These are phyloP conservation scores for Kodamaea lidongshanica DNA, from an alignment of 805 yeast genomes.

Conservation along the genomic window DNA sequence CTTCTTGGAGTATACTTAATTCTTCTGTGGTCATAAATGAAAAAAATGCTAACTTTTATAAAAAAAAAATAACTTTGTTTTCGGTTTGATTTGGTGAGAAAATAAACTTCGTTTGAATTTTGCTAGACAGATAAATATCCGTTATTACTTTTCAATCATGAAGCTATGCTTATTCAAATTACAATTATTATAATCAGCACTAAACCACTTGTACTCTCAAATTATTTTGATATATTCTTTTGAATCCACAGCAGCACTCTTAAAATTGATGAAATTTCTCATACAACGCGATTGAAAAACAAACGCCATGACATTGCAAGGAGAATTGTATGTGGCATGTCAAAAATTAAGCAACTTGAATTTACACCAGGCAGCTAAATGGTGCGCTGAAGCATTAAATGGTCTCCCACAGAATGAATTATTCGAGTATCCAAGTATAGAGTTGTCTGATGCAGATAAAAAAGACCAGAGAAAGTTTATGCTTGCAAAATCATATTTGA, in stretches of 20 bases:
- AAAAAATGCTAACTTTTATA: background rate
- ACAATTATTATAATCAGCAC: too few species aligned
- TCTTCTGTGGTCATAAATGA: conserved; percentile 5
- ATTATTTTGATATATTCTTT: too few species aligned
- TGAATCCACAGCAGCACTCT: too few species aligned
- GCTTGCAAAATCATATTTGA: conserved; percentile 70
- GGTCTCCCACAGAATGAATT: conserved; percentile 40
- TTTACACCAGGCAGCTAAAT: conserved; percentile 66
- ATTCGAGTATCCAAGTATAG: conserved; percentile 8
- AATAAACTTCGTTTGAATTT: too few species aligned
- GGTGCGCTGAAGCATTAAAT: conserved; percentile 75
- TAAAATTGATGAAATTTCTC: too few species aligned
- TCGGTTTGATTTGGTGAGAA: too few species aligned
- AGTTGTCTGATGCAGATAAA: conserved; percentile 26
- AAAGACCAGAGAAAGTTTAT: conserved; percentile 40
- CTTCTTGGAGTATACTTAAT: conserved; percentile 8
- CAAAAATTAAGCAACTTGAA: conserved; percentile 48
- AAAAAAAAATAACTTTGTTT: background rate
- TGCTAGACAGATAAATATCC: too few species aligned
- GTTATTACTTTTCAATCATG: too few species aligned
- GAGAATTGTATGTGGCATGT: conserved; percentile 25
- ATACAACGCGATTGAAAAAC: too few species aligned
- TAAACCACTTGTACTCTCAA: too few species aligned
- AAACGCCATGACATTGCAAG: too few species aligned
- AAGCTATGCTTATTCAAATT: too few species aligned